Evolutionary conservation across 306 rosid genomes (phyloP), one percentile per base, ranked within the genome.

Genomic region (Prinsepia uniflora): DNA sequence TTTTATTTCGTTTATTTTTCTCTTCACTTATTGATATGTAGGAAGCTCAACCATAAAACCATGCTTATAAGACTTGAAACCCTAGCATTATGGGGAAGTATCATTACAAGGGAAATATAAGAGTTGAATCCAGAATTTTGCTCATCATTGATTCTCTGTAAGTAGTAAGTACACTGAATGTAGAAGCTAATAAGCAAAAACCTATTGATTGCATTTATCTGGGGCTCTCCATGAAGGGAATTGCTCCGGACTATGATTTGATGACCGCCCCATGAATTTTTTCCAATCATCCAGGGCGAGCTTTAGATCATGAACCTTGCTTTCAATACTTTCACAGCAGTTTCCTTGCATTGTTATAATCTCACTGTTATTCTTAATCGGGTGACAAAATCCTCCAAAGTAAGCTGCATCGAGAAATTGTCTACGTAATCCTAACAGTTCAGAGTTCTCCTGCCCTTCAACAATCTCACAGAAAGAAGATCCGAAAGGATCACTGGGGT

Each of bases 251-350:
- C 80, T 65, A 81, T 30, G 40, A 63, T 72, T 55, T 46, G 78
- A 39, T 50, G 43, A 42, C 18, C 5, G 6, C 63, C 73, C 72
- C 47, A 72, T 83, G 49, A 81, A 67, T 59, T 40, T 52, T 30
- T 34, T 75, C 93, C 88, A 85, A 72, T 84, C 88, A 68, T 84
- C 79, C 30, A 88, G 90, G 72, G 80, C 81, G 74, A 76, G 86
- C 80, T 54, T 78, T 63, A 80, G 73, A 65, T 88, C 94, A 63
- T 85, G 77, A 62, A 83, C 85, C 72, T 85, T 88, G 56, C 80
- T 81, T 73, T 59, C 72, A 20, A 78, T 62, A 65, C 72, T 79
- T 14, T 80, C 79, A 62, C 90, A 83, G 63, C 90, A 88, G 72
- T 80, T 83, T 56, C 86, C 84, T 59, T 81, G 88, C 70, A 83